A percentile compares a stretch with the other conserved stretches of the same genome.
Evolutionary conservation across 192 early-diverging fungal genomes (phyloP).

Genomic region (Cladochytrium replicatum): DNA sequence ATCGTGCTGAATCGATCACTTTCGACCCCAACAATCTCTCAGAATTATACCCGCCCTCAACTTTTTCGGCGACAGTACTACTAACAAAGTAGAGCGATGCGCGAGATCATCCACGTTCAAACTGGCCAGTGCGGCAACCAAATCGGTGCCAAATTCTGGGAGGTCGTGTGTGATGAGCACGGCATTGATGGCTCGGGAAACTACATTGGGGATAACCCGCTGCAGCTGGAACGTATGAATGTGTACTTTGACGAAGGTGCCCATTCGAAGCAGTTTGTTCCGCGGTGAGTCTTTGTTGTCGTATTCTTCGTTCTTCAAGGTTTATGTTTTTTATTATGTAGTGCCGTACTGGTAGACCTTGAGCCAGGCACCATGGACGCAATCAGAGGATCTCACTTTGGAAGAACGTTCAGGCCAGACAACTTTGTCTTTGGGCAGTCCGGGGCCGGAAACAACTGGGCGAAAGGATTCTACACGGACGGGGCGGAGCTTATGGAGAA

Average conservation of each 20-base stretch:
- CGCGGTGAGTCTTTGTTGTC: too few relatives aligned
- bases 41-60: too few relatives aligned
- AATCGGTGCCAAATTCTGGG: too few relatives aligned
- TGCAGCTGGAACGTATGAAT: conserved; percentile 67
- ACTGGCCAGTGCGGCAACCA: too few relatives aligned
- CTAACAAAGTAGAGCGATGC: too few relatives aligned
- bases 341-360: conserved; percentile 66
- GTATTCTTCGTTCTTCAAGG: too few relatives aligned
- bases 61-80: too few relatives aligned
- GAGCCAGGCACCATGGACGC: conserved; percentile 77
- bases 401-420: conserved; percentile 42
- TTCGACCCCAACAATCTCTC: too few relatives aligned
- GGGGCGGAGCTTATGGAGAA: conserved; percentile 20
- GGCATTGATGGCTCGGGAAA: conserved; percentile 55
- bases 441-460: conserved; percentile 78
- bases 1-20: too few relatives aligned
- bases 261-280: conserved; percentile 59
- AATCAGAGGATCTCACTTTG: conserved; percentile 34
- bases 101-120: conserved; percentile 3
- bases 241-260: conserved; percentile 71
- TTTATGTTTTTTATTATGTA: too few relatives aligned
- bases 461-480: conserved; percentile 51
- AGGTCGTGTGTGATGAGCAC: too few relatives aligned
- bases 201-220: conserved; percentile 47
- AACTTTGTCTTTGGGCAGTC: too few relatives aligned